phyloP scores from a whole-genome alignment of 1,139 yeast species.

The Williopsis jadinii region DNA sequence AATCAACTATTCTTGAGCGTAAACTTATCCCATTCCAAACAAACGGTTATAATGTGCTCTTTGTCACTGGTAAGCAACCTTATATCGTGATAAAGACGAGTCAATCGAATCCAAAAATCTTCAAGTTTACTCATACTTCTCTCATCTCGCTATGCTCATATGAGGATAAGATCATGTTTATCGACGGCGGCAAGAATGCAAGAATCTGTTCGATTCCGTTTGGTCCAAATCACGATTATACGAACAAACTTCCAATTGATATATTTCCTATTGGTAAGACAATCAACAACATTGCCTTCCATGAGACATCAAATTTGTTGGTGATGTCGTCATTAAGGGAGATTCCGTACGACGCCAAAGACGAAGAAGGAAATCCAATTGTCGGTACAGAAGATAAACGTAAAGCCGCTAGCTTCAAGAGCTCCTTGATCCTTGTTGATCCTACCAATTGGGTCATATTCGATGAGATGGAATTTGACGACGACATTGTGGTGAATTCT shows the following conservation, averaged over 20 bases:
- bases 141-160: constrained; percentile 50
- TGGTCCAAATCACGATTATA: constrained; percentile 38
- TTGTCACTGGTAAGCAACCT: constrained; percentile 74
- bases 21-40: constrained; percentile 55
- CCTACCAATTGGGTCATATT: constrained; percentile 69
- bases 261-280: constrained; percentile 52
- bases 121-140: constrained; percentile 59
- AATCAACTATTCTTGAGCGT: constrained; percentile 64
- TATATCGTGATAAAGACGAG: constrained; percentile 59
- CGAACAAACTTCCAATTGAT: constrained; percentile 58
- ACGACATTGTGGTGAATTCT: constrained; percentile 52
- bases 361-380: constrained; percentile 66
- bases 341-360: constrained; percentile 58
- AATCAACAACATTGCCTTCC: constrained; percentile 65
- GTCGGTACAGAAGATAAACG: constrained; percentile 51
- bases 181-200: constrained; percentile 67
- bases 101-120: constrained; percentile 60
- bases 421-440: constrained; percentile 59
- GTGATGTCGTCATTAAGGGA: constrained; percentile 58
- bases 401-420: constrained; percentile 49
- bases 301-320: constrained; percentile 59
- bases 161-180: constrained; percentile 54
- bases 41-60: constrained; percentile 52
- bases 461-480: constrained; percentile 59
- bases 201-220: constrained; percentile 57